These are phyloP conservation scores for Calycina herbarum DNA, from an alignment of 2,329 filamentous ascomycete species.

Conservation along the genomic window DNA sequence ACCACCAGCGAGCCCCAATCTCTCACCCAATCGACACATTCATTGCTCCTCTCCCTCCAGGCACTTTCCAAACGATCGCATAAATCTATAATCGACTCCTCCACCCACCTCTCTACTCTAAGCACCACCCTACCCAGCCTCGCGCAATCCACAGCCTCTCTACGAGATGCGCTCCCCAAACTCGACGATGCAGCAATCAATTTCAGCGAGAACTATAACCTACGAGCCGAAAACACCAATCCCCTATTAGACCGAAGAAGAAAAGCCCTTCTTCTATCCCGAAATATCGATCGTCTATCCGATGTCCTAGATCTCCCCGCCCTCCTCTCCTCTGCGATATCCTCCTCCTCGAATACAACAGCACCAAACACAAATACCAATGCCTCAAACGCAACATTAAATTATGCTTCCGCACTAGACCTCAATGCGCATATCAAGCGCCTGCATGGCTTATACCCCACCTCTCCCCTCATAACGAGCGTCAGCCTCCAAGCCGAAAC, in stretches of 20 bases:
- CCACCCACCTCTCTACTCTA: slow-evolving; percentile 74
- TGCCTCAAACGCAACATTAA: slow-evolving; percentile 52
- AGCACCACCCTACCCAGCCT: slow-evolving; percentile 70
- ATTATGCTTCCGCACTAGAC: slow-evolving; percentile 87
- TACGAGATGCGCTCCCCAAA: slow-evolving; percentile 72
- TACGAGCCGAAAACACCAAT: slow-evolving; percentile 63
- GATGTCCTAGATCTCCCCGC: slow-evolving; percentile 90
- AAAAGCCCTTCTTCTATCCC: slow-evolving; percentile 75
- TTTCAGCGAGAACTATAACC: slow-evolving; percentile 83
- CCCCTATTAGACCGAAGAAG: slow-evolving; percentile 69
- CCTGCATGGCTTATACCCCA: slow-evolving; percentile 77
- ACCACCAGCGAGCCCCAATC: slow-evolving; percentile 74
- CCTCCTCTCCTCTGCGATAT: slow-evolving; percentile 77
- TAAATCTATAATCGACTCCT: slow-evolving; percentile 78
- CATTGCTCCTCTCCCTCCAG: slow-evolving; percentile 79
- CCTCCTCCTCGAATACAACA: slow-evolving; percentile 44
- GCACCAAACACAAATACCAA: slow-evolving; percentile 40
- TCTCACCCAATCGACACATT: slow-evolving; percentile 78
- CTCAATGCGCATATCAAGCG: slow-evolving; percentile 91
- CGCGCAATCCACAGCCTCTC: slow-evolving; percentile 61
- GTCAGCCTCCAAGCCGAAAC: slow-evolving; percentile 77
- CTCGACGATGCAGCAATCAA: slow-evolving; percentile 75
- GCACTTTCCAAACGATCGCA: slow-evolving; percentile 87
- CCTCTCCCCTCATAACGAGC: slow-evolving; percentile 71
- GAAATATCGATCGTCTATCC: slow-evolving; percentile 85